Base-by-base conservation (phyloP, 441 rosid genomes). In the Populus hybrid region DNA sequence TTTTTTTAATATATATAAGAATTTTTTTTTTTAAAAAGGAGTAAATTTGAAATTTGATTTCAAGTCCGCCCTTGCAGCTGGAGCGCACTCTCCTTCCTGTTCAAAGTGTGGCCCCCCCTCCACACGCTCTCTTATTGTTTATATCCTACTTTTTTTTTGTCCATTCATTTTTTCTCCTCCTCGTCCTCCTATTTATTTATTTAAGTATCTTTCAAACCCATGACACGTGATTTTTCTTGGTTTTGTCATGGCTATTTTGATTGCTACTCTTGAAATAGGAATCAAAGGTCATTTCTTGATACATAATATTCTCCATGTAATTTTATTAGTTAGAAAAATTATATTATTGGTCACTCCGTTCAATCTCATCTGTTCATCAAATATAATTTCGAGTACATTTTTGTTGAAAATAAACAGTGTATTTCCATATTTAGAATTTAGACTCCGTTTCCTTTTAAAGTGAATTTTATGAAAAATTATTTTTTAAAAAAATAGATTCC, bases 41-140 rank as follows among this genome's bases (percentile, higher is more conserved):
- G 32, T 30, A 30, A 75, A 69, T 70, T 85, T 83, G 77, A 83
- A 87, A 26, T 82, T 40, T 12, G 78, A 71, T 87, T 85, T 85
- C 69, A 83, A 83, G 78, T 82, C 89, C 88, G 85, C 71, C 12
- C 14, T 34, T 65, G 84, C 83, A 87, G 86, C 89, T 87, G 89
- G 85, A 87, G 64, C 88, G 85, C 86, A 85, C 78, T 50, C 77
- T 40, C 38, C 38, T 78, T 72, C 64, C 76, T 84, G 77, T 83
- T 85, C 84, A 79, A 85, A 83, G 73, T 7, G 71, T 32, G 82
- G 87, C 71, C 8, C 83, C 83, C 32, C 32, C 23, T 74, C 73
- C 78, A 78, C 78, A 68, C 74, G 79, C 53, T 67, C 72, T 46
- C 64, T 30, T 46, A 6, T 35, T 35, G 6, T 35, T 5, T 7